Conservation (phyloP, 306 rosid species). For the Parietaria judaica region DNA sequence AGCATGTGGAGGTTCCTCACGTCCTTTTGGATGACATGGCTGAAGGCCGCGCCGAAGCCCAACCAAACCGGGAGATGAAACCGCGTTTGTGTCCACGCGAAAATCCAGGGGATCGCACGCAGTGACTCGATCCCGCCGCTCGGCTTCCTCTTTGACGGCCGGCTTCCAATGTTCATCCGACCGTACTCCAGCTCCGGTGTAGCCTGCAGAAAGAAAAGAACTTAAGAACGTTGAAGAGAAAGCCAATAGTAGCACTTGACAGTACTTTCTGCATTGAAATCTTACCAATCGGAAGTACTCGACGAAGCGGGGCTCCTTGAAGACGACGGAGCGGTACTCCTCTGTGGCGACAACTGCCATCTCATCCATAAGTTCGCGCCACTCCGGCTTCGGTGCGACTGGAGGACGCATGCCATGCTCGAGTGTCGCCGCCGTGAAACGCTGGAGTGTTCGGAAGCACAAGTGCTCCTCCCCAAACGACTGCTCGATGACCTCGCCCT, state of each 20-base stretch:
- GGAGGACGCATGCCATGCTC: conserved; percentile 88
- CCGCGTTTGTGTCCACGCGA: conserved; percentile 97
- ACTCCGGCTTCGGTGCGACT: conserved; percentile 80
- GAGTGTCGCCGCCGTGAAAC: conserved; percentile 86
- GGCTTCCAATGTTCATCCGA: conserved; percentile 93
- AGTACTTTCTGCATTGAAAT: conserved; percentile 7
- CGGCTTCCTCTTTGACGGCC: conserved; percentile 95
- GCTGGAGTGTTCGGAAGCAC: conserved; percentile 92
- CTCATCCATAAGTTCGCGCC: conserved; percentile 84
- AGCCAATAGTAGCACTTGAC: neutral
- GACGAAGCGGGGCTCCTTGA: conserved; percentile 87
- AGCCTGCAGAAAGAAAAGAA: conserved; percentile 41
- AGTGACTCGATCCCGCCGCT: conserved; percentile 96
- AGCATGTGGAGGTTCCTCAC: conserved; percentile 68
- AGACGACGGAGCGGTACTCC: conserved; percentile 84
- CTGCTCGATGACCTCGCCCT: conserved; percentile 96
- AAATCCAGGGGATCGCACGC: conserved; percentile 99
- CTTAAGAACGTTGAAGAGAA: conserved; percentile 5
- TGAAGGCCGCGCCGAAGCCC: conserved; percentile 85
- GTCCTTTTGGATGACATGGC: conserved; percentile 47
- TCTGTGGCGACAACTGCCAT: conserved; percentile 88
- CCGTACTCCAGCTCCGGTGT: conserved; percentile 98
- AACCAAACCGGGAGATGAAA: conserved; percentile 99
- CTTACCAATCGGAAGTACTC: conserved; percentile 96
- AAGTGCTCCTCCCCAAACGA: conserved; percentile 90